phyloP scores from a whole-genome alignment of 2,329 filamentous ascomycete species.

The Clarireedia homoeocarpa region DNA sequence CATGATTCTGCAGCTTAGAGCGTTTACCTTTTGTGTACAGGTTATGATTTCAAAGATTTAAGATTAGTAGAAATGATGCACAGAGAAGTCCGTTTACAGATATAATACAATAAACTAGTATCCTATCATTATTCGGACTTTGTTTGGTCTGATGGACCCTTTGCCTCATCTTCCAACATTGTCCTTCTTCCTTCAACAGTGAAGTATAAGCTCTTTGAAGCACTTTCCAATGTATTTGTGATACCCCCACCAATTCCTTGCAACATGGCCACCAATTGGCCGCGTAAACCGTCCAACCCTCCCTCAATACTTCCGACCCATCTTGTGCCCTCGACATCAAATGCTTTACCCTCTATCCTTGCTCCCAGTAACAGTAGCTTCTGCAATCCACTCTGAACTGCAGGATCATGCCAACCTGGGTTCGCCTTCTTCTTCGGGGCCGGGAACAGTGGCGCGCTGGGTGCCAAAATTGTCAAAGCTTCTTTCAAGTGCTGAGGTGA shows the following conservation, averaged over 20 bases:
- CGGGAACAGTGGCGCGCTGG: slow-evolving; percentile 64
- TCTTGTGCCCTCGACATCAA: slow-evolving; percentile 37
- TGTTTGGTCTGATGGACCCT: slow-evolving; percentile 17
- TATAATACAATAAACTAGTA: slow-evolving; percentile 22
- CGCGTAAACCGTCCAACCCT: slow-evolving; percentile 71
- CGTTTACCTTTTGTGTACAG: not conserved
- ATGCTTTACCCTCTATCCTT: slow-evolving; percentile 64
- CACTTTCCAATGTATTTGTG: slow-evolving; percentile 70
- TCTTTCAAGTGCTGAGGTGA: slow-evolving; percentile 78
- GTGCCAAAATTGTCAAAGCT: slow-evolving; percentile 70
- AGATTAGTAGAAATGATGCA: slow-evolving; percentile 9
- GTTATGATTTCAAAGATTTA: slow-evolving; percentile 12
- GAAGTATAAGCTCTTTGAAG: slow-evolving; percentile 75
- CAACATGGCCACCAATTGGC: slow-evolving; percentile 73
- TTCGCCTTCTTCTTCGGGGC: slow-evolving; percentile 68
- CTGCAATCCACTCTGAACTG: slow-evolving; percentile 72
- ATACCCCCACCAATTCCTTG: slow-evolving; percentile 73
- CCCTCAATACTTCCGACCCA: slow-evolving; percentile 74
- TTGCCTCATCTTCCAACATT: slow-evolving; percentile 68
- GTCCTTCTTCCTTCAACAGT: slow-evolving; percentile 76
- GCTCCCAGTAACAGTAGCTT: slow-evolving; percentile 86
- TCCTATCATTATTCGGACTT: slow-evolving; percentile 13
- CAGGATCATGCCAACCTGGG: slow-evolving; percentile 72
- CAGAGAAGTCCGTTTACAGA: slow-evolving; percentile 12
- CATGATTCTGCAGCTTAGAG: too few relatives aligned